Base-by-base conservation (phyloP, 768 basidiomycete species). In the Russula ochroleuca region DNA sequence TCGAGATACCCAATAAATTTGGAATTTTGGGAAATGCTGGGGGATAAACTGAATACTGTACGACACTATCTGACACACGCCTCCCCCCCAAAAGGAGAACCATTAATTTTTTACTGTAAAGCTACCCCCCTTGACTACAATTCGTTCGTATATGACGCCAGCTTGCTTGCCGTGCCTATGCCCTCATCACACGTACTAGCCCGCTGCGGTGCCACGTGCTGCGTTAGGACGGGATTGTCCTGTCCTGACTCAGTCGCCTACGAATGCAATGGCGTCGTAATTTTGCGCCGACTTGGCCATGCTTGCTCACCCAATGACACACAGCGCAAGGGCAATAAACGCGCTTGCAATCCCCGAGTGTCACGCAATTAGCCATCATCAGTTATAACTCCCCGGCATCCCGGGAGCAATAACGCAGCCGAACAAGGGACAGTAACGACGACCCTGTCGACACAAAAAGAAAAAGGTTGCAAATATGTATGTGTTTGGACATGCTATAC, bases 161-260 rank as follows among this genome's bases (percentile, higher is more conserved):
- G 37, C 35, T 23, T 10, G 13, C n/a, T n/a, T 37, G 59, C 31
- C 35, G 52, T 61, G 51, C 60, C 60, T 61, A 55, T 61, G 53
- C 53, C 60, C 60, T 61, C 33, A 49, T 62, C 61, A 13, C 53
- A 55, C 60, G 52, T 61, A 53, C 53, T n/a, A 17, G 28, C 60
- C 31, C 21, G 6, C 21, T 21, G 37, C 21, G 11, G 10, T 41
- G 41, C n/a, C 56, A 33, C 41, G 41, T 9, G 53, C 54, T 10
- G 57, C 40, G 15, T 23, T n/a, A 47, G 10, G 21, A 23, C 23
- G 43, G 28, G 59, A 28, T 43, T 19, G 59, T 43, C 33, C 41
- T 53, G 45, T 51, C 59, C 19, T 38, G 33, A 53, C 50, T 43
- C 59, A 35, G 59, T 53, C 59, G 41, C 59, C 15, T 51, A 19